Base-by-base conservation (phyloP, 139 green algal genomes). In the Micromonas commoda region DNA sequence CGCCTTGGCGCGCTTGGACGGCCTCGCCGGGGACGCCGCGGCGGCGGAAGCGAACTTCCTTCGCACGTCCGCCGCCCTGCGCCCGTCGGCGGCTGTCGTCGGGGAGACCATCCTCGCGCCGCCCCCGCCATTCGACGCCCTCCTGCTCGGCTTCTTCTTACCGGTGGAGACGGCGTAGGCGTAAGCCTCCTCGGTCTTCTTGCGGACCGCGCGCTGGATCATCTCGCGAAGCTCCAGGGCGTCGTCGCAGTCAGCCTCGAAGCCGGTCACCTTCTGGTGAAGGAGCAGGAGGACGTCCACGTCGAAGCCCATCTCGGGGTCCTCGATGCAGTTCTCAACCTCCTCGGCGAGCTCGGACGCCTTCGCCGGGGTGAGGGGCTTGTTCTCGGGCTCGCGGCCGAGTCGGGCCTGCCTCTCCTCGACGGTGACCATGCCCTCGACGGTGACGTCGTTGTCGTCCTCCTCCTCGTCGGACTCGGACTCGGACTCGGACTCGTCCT, bases 31-130 rank as follows among this genome's bases (percentile, higher is more conserved):
- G 16, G 61, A 13, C 26, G 61, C 26, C 26, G 61, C 24, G 61
- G n/a, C 61, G 61, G 19, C 52, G 19, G 20, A n/a, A n/a, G 52
- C n/a, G 61, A 68, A 68, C n/a, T 21, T 68, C 61, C 61, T 68
- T 26, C 28, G 64, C 4, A 4, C 24, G 61, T 32, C 61, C 24
- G 5, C 61, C 26, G 26, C 28, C 23, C 64, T 39, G 64, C 13
- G 3, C 26, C 13, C 28, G 64, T 38, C 33, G 3, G 13, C 13
- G 21, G 38, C 16, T 4, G 33, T 51, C 64, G 64, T 39, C n/a
- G 29, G 23, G 3, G 64, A 35, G 64, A 2, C 53, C 9, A 32
- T 6, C 26, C 4, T 20, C 9, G 9, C 61, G 37, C 37, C 37
- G 37, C 33, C 1, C 3, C 1, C 29, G 37, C 26, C 53, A 20